phyloP scores from a whole-genome alignment of 768 basidiomycete genomes.

The Leccinum olivaceopallidum region DNA sequence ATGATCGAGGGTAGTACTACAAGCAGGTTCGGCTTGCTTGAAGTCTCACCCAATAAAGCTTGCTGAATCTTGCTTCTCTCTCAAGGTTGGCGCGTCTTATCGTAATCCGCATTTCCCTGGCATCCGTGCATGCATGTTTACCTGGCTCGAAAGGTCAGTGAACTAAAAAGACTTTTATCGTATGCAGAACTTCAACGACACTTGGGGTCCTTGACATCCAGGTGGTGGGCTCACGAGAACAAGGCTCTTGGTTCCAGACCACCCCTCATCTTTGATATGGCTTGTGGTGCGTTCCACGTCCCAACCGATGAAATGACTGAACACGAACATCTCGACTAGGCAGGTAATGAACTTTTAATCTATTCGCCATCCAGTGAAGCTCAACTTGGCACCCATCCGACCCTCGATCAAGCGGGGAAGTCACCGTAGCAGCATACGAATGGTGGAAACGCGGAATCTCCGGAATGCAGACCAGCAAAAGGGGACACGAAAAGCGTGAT shows the following conservation, averaged over 20 bases:
- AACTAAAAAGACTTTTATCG: background rate
- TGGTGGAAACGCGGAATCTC: conserved; percentile 52
- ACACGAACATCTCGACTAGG: conserved; percentile 11
- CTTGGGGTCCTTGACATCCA: conserved; percentile 12
- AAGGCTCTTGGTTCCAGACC: conserved; percentile 7
- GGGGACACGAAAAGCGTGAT: background rate
- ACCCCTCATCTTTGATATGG: conserved; percentile 32
- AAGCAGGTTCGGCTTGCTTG: conserved; percentile 23
- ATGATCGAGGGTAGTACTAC: conserved; percentile 24
- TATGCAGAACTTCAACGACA: conserved; percentile 3
- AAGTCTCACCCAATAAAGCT: background rate
- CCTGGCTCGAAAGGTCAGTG: conserved; percentile 52
- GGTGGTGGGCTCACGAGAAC: conserved; percentile 29
- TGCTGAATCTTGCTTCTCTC: background rate
- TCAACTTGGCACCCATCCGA: background rate
- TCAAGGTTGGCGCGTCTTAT: conserved; percentile 61
- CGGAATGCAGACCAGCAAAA: conserved; percentile 24
- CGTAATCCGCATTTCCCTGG: conserved; percentile 75
- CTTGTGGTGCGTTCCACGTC: conserved; percentile 25
- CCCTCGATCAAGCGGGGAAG: conserved; percentile 57
- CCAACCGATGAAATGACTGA: too few relatives aligned
- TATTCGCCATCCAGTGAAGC: conserved; percentile 24
- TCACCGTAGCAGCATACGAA: conserved; percentile 55
- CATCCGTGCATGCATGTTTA: conserved; percentile 52
- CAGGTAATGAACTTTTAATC: conserved; percentile 20